These are phyloP conservation scores for Eleusine indica DNA, from an alignment of 176 grass and related monocot genomes.

Conservation along the genomic window DNA sequence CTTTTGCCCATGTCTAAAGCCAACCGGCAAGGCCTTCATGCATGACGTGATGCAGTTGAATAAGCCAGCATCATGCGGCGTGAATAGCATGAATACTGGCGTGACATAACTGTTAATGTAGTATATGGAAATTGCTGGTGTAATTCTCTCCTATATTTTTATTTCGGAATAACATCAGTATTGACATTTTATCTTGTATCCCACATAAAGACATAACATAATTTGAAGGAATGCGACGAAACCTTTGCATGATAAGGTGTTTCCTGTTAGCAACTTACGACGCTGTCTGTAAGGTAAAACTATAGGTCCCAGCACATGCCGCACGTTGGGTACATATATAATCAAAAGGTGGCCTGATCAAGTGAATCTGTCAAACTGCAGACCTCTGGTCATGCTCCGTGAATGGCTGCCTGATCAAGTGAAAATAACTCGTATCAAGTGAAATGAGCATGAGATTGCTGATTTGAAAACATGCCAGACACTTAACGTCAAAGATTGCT, in stretches of 20 bases:
- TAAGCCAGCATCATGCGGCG: not conserved
- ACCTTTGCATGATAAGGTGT: not conserved
- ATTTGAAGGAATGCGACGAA: not conserved
- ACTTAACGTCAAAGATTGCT: not conserved
- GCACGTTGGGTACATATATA: not conserved
- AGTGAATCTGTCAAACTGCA: conserved; percentile 7
- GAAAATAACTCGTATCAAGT: not conserved
- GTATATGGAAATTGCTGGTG: not conserved
- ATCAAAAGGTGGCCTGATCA: conserved; percentile 5
- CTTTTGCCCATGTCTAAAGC: not conserved
- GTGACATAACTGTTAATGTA: not conserved
- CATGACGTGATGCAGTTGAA: conserved; percentile 9
- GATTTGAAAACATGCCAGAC: conserved; percentile 20
- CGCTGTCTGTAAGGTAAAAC: not conserved
- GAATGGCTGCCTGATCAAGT: conserved; percentile 20
- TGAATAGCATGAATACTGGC: conserved; percentile 28
- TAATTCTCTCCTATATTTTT: not conserved
- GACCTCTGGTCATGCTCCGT: conserved; percentile 16
- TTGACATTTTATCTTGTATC: conserved; percentile 3
- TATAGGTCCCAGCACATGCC: not conserved
- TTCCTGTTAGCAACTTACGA: not conserved
- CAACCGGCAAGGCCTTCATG: not conserved
- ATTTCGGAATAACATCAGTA: not conserved
- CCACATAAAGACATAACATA: conserved; percentile 1
- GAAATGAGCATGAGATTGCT: conserved; percentile 5